Evolutionary conservation across 306 rosid species (phyloP).

Genomic region (Bauhinia variegata): DNA sequence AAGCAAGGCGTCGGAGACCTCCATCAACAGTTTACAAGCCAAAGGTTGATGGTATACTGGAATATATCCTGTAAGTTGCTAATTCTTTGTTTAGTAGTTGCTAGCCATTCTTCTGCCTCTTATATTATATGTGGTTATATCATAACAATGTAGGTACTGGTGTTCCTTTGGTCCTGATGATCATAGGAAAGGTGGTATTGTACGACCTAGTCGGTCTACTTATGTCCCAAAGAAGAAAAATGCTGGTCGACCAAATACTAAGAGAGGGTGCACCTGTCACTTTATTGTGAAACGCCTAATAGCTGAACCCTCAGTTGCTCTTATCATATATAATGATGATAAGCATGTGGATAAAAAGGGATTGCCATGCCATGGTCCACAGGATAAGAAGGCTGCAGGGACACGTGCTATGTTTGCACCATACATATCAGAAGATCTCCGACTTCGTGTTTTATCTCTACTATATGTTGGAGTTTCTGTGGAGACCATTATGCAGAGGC

Average conservation of each 20-base stretch:
- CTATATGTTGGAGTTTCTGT: slow-evolving; percentile 87
- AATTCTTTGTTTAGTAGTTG: slow-evolving; percentile 4
- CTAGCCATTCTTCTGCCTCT: slow-evolving; percentile 3
- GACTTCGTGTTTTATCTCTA: slow-evolving; percentile 78
- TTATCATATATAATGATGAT: slow-evolving; percentile 75
- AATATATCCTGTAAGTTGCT: slow-evolving; percentile 81
- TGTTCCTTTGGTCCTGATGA: slow-evolving; percentile 99
- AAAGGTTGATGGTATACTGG: slow-evolving; percentile 91
- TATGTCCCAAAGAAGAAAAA: slow-evolving; percentile 84
- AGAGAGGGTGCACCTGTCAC: slow-evolving; percentile 94
- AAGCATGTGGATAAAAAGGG: slow-evolving; percentile 92
- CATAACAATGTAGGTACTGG: slow-evolving; percentile 71
- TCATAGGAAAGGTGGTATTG: slow-evolving; percentile 77
- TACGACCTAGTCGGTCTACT: slow-evolving; percentile 77
- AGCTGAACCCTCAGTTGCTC: slow-evolving; percentile 86
- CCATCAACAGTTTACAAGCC: slow-evolving; percentile 64
- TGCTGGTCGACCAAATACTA: slow-evolving; percentile 86
- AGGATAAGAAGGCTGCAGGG: slow-evolving; percentile 83
- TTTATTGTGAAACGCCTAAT: slow-evolving; percentile 87
- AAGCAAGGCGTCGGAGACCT: slow-evolving; percentile 73
- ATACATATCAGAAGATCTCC: slow-evolving; percentile 86
- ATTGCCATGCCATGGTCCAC: slow-evolving; percentile 90
- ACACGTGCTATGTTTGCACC: slow-evolving; percentile 92
- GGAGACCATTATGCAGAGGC: slow-evolving; percentile 97
- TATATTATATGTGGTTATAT: slow-evolving; percentile 23